Conservation (phyloP, 305 asterid genomes). For the Solanum chacoense region DNA sequence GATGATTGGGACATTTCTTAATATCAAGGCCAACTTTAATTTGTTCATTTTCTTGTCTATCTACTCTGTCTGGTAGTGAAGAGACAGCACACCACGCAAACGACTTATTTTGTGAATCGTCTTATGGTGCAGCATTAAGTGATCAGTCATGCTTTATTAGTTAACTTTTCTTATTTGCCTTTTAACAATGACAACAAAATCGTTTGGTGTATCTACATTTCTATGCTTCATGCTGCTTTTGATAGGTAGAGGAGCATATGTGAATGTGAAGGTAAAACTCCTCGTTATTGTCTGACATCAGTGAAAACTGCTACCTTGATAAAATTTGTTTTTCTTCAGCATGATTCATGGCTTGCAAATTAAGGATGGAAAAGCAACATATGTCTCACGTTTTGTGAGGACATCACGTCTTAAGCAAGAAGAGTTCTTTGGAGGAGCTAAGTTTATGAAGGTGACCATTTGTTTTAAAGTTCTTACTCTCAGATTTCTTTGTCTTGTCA, state of each 20-base stretch:
- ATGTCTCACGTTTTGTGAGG: constrained; percentile 85
- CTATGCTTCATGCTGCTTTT: background rate
- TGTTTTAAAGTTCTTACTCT: background rate
- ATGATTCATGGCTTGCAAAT: constrained; percentile 97
- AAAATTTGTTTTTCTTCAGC: constrained; percentile 25
- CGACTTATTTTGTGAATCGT: background rate
- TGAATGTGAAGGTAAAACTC: background rate
- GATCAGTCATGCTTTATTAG: background rate
- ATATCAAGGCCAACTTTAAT: background rate
- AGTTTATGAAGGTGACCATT: constrained; percentile 69
- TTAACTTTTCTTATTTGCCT: background rate
- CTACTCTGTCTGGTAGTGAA: background rate
- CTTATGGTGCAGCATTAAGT: background rate
- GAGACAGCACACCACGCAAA: background rate
- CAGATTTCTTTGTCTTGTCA: background rate
- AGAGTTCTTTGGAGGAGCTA: constrained; percentile 65
- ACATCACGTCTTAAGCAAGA: constrained; percentile 89
- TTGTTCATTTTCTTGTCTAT: background rate
- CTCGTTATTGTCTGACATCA: background rate
- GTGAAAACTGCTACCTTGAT: background rate
- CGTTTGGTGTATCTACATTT: background rate
- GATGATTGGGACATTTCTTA: too few species aligned
- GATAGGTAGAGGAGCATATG: background rate
- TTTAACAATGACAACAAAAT: background rate
- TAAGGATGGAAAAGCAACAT: constrained; percentile 88